Evolutionary conservation across 2,329 filamentous ascomycete genomes (phyloP).

Genomic region (Hypoxylon sp.): DNA sequence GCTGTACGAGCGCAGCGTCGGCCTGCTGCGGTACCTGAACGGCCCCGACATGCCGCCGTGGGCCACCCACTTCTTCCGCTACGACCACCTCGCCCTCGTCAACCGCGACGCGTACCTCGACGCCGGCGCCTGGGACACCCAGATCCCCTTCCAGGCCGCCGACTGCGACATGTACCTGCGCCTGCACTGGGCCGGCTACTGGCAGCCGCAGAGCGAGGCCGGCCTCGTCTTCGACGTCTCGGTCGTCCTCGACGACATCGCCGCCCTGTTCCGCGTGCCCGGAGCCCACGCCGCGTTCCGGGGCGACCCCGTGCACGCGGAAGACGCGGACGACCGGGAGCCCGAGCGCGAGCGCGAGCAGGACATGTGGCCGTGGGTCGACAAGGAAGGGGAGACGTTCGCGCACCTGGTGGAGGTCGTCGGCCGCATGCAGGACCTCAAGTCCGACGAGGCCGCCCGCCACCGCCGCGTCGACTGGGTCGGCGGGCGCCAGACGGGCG

Average conservation of each 20-base stretch:
- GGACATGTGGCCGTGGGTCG: conserved; percentile 48
- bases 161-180: conserved; percentile 62
- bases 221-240: conserved; percentile 59
- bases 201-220: conserved; percentile 54
- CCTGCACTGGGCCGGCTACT: conserved; percentile 56
- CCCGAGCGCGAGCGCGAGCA: conserved; percentile 44
- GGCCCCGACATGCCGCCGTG: conserved; percentile 55
- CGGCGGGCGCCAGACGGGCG: conserved; percentile 54
- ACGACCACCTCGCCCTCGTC: conserved; percentile 62
- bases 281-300: conserved; percentile 51
- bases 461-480: conserved; percentile 57
- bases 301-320: conserved; percentile 50
- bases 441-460: conserved; percentile 41
- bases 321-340: conserved; percentile 17
- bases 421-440: conserved; percentile 49
- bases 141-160: conserved; percentile 60
- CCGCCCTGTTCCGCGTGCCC: conserved; percentile 56
- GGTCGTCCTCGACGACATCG: conserved; percentile 57
- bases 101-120: conserved; percentile 58
- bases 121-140: conserved; percentile 61
- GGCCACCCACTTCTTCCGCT: conserved; percentile 63
- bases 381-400: conserved; percentile 53
- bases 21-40: conserved; percentile 50
- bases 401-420: conserved; percentile 52
- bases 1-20: conserved; percentile 51